Evolutionary conservation across 2,329 filamentous ascomycete genomes (phyloP), one percentile per base, ranked within the genome.

Genomic region (Verticillium albo-atrum): DNA sequence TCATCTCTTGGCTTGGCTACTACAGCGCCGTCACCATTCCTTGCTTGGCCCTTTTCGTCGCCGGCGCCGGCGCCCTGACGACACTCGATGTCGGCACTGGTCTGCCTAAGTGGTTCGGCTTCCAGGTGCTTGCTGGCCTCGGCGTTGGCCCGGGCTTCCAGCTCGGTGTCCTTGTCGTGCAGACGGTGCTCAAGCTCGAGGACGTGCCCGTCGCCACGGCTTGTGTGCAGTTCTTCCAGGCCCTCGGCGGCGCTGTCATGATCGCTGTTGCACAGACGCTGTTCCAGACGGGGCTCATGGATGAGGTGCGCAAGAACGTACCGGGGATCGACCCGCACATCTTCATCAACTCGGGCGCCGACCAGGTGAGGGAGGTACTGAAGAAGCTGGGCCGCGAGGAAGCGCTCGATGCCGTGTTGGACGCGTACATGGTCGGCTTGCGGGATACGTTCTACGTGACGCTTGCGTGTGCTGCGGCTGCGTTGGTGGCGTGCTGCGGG

Each of bases 181-280:
- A 86, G 65, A 83, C 81, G 50, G 77, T 78, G 0, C 72, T 85
- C 2, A 68, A 77, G 0, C 73, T 78, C 32, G 73, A 77, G 2
- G 78, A 81, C 60, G 74, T 84, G 17, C 79, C 82, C 1, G 74
- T 82, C 1, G 82, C 73, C 28, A 82, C 79, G 5, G 80, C 81
- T 6, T 79, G 74, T 56, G 76, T 84, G 1, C 77, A 80, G 35
- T 89, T 90, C 72, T 86, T 85, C 74, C 85, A 89, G 67, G 79
- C 80, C 2, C 77, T 91, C 3, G 87, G 87, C 47, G 87, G 87
- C 3, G 85, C 88, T 2, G 72, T 91, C 26, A 84, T 85, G 64
- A 82, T 91, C 54, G 82, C 84, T 6, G 83, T 89, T 10, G 83
- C 83, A 0, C 85, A 91, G 69, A 84, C 86, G 23, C 79, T 89